Evolutionary conservation across 192 early-diverging fungal genomes (phyloP), one percentile per base, ranked within the genome.

Genomic region (Pecoramyces ruminantium): DNA sequence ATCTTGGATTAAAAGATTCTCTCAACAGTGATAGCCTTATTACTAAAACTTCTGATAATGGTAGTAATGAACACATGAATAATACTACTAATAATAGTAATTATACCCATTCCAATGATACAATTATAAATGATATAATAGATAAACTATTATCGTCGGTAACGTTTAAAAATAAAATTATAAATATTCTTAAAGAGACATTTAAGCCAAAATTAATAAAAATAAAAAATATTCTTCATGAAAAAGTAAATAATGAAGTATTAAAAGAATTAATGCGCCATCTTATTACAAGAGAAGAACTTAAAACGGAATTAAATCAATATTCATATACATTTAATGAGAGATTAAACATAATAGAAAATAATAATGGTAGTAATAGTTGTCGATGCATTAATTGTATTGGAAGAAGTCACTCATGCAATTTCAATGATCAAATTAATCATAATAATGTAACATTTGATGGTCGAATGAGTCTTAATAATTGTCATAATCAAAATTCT

Each of bases 271-370:
- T 90, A 0, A 80, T 86, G 77, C 80, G 82, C 15, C 87, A 88
- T 81, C 79, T 90, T 39, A 84, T 87, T 14, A 90, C 89, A 5
- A 79, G 85, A 1, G 84, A 90, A 27, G 89, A 90, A 16, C 29
- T 77, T 11, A 80, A 80, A 77, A 80, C 51, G n/a, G 51, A 67
- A 67, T 67, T 67, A n/a, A 67, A 67, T 67, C 51, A 67, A 25
- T n/a, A 21, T n/a, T 67, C 51, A 0, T 67, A n/a, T n/a, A 67
- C 17, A 8, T 21, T 67, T 67, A 67, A 67, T 67, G 25, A 67
- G 0, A 18, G 21, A n/a, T 27, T 27, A 21, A 67, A 21, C n/a
- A 67, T n/a, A 67, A 67, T 27, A 21, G 51, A 11, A 21, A 4
- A n/a, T 67, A 5, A 21, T 67, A 67, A 21, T 51, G 21, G n/a